Percentiles rank a stretch among this genome's conserved stretches.
These are phyloP conservation scores for Populus nigra DNA, from an alignment of 345 rosid species.

Conservation along the genomic window DNA sequence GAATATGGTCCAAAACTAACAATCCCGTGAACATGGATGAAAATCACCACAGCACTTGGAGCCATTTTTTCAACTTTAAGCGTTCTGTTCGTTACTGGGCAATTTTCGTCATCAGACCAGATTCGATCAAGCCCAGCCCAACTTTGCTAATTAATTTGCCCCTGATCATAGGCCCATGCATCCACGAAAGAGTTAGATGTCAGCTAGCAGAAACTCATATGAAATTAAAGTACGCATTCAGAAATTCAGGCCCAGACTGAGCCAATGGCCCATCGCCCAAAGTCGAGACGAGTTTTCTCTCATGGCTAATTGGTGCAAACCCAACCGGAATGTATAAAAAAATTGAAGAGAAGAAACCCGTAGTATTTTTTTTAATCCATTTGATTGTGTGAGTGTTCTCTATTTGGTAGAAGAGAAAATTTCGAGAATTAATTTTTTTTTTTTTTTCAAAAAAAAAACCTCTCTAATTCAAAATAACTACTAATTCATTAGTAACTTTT, in stretches of 20 bases:
- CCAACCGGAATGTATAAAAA: too few relatives aligned
- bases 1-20: not conserved
- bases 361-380: too few relatives aligned
- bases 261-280: not conserved
- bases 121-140: not conserved
- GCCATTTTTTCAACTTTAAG: not conserved
- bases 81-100: not conserved
- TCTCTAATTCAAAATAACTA: too few relatives aligned
- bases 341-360: too few relatives aligned
- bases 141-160: not conserved
- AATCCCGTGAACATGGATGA: not conserved
- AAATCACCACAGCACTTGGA: not conserved
- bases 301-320: too few relatives aligned
- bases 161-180: not conserved
- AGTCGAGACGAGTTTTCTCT: not conserved
- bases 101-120: not conserved
- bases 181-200: not conserved
- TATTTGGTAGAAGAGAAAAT: too few relatives aligned
- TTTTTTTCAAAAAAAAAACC: too few relatives aligned
- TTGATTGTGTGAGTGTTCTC: too few relatives aligned
- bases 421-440: too few relatives aligned
- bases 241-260: not conserved
- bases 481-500: too few relatives aligned
- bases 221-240: not conserved
- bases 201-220: not conserved